A percentile compares a stretch with the other conserved stretches of the same genome.
phyloP scores from a whole-genome alignment of 441 rosid species.

The Pelargonium fulgidum region DNA sequence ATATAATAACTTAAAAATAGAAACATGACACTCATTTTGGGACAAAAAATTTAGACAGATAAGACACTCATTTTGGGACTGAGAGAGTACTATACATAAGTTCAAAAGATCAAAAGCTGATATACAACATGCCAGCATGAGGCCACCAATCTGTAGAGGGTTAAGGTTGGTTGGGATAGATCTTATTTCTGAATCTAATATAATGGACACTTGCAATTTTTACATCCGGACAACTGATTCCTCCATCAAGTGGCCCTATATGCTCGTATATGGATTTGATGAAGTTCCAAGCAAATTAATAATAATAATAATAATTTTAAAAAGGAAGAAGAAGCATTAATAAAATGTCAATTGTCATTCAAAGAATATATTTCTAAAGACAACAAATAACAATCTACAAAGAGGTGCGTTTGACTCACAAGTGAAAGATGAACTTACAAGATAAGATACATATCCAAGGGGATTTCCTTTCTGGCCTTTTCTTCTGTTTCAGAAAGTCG shows the following conservation, averaged over 20 bases:
- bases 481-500: conserved; percentile 61
- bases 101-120: too few relatives aligned
- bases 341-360: not conserved
- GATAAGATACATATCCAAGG: conserved; percentile 67
- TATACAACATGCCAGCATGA: too few relatives aligned
- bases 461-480: conserved; percentile 53
- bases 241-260: not conserved
- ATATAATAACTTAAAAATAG: too few relatives aligned
- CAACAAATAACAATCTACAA: not conserved
- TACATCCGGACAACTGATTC: not conserved
- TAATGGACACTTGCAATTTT: too few relatives aligned
- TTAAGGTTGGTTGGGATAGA: not conserved
- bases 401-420: not conserved
- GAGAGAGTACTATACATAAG: too few relatives aligned
- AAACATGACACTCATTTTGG: too few relatives aligned
- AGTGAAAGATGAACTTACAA: conserved; percentile 46
- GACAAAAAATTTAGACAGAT: too few relatives aligned
- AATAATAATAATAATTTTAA: too few relatives aligned
- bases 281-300: not conserved
- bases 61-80: too few relatives aligned
- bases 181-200: not conserved
- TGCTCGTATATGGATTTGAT: not conserved
- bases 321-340: too few relatives aligned
- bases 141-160: not conserved
- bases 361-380: not conserved